These are phyloP conservation scores for Dillenia turbinata DNA, from an alignment of 164 flowering plant species.

Conservation along the genomic window DNA sequence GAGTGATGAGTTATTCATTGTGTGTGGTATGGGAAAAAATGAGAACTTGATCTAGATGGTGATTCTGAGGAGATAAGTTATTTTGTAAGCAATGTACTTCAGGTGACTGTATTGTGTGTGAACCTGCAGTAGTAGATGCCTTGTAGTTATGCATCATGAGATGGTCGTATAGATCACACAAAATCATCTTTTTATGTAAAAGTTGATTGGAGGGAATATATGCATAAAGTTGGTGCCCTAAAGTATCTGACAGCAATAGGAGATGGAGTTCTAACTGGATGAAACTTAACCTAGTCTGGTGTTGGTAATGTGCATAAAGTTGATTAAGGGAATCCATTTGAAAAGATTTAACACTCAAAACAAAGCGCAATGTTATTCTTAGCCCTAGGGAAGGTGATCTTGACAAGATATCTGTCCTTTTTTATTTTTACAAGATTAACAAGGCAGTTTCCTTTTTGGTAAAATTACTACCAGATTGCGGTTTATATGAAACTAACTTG, in stretches of 20 bases:
- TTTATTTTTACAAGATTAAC: too few relatives aligned
- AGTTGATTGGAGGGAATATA: constrained; percentile 42
- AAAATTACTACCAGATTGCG: too few relatives aligned
- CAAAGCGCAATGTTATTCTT: constrained; percentile 17
- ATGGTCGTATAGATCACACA: constrained; percentile 1
- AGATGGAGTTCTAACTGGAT: constrained; percentile 13
- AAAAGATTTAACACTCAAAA: constrained; percentile 17
- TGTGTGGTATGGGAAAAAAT: too few relatives aligned
- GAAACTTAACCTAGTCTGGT: constrained; percentile 14
- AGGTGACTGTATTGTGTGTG: too few relatives aligned
- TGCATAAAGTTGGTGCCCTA: constrained; percentile 27
- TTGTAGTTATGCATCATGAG: too few relatives aligned
- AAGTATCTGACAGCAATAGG: constrained; percentile 21
- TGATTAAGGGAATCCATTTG: constrained; percentile 27
- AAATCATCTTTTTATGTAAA: constrained; percentile 15
- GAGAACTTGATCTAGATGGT: too few relatives aligned
- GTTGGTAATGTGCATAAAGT: constrained; percentile 24
- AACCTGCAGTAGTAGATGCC: too few relatives aligned
- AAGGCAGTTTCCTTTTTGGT: too few relatives aligned
- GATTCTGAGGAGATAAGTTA: too few relatives aligned
- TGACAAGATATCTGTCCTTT: constrained; percentile 8
- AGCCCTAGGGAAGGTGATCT: constrained; percentile 5
- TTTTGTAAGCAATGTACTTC: too few relatives aligned
- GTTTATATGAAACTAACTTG: too few relatives aligned
- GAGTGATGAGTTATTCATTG: too few relatives aligned